Conservation (phyloP, 371 early-diverging fungal genomes). For the Mucor velutinosus region DNA sequence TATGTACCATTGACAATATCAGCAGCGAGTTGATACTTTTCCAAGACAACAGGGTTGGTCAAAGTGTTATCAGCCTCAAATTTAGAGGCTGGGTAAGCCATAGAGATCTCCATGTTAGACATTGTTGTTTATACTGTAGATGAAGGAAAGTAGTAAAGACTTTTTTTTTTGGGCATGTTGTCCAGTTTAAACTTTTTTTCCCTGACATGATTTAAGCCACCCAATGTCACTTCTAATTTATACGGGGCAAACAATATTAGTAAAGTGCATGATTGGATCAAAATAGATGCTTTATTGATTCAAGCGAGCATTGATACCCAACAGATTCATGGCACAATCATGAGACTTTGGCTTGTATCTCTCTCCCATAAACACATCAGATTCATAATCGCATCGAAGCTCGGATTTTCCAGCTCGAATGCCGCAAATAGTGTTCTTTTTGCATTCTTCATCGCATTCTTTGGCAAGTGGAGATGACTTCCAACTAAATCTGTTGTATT, state of each 20-base stretch:
- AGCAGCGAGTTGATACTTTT: slow-evolving; percentile 84
- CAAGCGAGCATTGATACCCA: background rate
- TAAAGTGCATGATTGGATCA: background rate
- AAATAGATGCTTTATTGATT: background rate
- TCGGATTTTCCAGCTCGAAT: slow-evolving; percentile 61
- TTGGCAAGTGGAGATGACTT: slow-evolving; percentile 41
- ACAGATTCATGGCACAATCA: slow-evolving; percentile 10
- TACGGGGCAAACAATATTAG: background rate
- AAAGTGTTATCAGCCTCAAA: slow-evolving; percentile 70
- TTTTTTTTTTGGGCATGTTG: slow-evolving; percentile 7
- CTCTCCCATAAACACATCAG: slow-evolving; percentile 10
- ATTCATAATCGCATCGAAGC: slow-evolving; percentile 49
- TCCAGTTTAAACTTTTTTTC: slow-evolving; percentile 7
- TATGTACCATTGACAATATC: slow-evolving; percentile 76
- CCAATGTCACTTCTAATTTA: background rate
- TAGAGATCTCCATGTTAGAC: slow-evolving; percentile 40
- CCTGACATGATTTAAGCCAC: slow-evolving; percentile 1
- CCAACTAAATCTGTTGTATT: slow-evolving; percentile 10
- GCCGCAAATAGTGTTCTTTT: slow-evolving; percentile 43
- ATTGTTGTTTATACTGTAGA: slow-evolving; percentile 7
- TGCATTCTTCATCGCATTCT: slow-evolving; percentile 46
- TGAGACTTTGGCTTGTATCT: slow-evolving; percentile 8
- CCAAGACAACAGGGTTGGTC: slow-evolving; percentile 62
- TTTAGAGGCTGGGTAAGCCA: slow-evolving; percentile 49
- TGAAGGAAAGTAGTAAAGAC: background rate